phyloP scores from a whole-genome alignment of 352 stramenopile species.

The Pythium phragmitis region DNA sequence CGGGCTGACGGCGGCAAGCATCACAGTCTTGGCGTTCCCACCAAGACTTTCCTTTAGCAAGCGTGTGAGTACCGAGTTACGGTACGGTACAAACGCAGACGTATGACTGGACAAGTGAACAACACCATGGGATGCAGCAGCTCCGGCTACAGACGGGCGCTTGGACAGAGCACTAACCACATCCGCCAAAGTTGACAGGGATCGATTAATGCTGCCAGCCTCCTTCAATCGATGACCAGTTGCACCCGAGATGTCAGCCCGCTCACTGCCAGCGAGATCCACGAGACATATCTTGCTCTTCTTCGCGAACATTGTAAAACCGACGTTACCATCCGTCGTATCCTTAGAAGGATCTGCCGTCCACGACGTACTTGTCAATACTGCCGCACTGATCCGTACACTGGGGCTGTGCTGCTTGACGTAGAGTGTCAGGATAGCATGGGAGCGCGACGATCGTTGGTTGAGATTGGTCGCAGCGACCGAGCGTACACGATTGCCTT shows the following conservation, averaged over 20 bases:
- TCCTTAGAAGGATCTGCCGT: slow-evolving; percentile 13
- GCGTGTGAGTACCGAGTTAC: slow-evolving; percentile 87
- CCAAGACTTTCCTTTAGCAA: slow-evolving; percentile 80
- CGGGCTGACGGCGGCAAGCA: slow-evolving; percentile 87
- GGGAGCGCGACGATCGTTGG: slow-evolving; percentile 51
- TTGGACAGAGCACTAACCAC: slow-evolving; percentile 77
- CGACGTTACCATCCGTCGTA: background rate
- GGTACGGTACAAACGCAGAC: slow-evolving; percentile 77
- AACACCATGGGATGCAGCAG: background rate
- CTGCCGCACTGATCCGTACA: slow-evolving; percentile 14
- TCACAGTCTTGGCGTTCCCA: slow-evolving; percentile 79
- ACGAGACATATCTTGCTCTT: slow-evolving; percentile 77
- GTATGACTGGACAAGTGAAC: slow-evolving; percentile 18
- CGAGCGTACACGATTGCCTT: slow-evolving; percentile 58
- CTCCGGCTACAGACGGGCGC: slow-evolving; percentile 19
- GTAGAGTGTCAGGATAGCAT: slow-evolving; percentile 64
- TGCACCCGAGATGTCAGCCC: slow-evolving; percentile 46
- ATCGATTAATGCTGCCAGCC: slow-evolving; percentile 79
- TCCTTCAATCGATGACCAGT: slow-evolving; percentile 62
- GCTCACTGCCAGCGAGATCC: slow-evolving; percentile 70
- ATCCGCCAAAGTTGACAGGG: slow-evolving; percentile 78
- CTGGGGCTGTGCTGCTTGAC: slow-evolving; percentile 37
- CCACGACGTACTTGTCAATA: slow-evolving; percentile 13
- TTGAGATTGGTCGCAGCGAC: slow-evolving; percentile 50
- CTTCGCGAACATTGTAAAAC: slow-evolving; percentile 23